These are phyloP conservation scores for Haberlea rhodopensis DNA, from an alignment of 257 asterid genomes.

Conservation along the genomic window DNA sequence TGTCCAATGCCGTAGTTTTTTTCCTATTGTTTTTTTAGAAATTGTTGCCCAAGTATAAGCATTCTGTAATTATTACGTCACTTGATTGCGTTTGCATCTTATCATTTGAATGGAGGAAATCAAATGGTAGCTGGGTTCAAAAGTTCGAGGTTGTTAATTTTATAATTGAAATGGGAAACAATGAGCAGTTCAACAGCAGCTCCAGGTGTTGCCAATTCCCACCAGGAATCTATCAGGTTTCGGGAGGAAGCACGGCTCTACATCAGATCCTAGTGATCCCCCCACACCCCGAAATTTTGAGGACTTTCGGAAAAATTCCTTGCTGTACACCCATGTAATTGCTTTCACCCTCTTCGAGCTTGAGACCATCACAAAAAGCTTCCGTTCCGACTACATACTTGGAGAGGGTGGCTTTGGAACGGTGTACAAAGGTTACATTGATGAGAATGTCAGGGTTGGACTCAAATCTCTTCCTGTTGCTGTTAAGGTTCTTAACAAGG, in stretches of 20 bases:
- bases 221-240: conserved; percentile 40
- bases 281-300: conserved; percentile 78
- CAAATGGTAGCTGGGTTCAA: neutral
- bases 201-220: conserved; percentile 48
- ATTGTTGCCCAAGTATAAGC: neutral
- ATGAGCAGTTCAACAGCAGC: conserved; percentile 72
- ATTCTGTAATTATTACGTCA: neutral
- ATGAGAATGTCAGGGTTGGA: conserved; percentile 94
- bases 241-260: conserved; percentile 77
- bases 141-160: neutral
- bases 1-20: neutral
- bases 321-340: conserved; percentile 81
- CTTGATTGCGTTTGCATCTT: neutral
- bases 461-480: conserved; percentile 96
- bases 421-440: conserved; percentile 95
- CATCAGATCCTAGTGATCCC: conserved; percentile 87
- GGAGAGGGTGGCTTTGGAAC: conserved; percentile 99
- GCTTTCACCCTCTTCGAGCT: conserved; percentile 92
- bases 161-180: conserved; percentile 14
- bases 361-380: conserved; percentile 94
- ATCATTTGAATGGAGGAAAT: neutral
- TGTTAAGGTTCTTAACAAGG: conserved; percentile 96
- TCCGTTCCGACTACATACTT: conserved; percentile 96
- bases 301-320: conserved; percentile 66
- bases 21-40: neutral